These are phyloP conservation scores for Spongospora subterranea DNA, from an alignment of 208 protist species.

Conservation along the genomic window DNA sequence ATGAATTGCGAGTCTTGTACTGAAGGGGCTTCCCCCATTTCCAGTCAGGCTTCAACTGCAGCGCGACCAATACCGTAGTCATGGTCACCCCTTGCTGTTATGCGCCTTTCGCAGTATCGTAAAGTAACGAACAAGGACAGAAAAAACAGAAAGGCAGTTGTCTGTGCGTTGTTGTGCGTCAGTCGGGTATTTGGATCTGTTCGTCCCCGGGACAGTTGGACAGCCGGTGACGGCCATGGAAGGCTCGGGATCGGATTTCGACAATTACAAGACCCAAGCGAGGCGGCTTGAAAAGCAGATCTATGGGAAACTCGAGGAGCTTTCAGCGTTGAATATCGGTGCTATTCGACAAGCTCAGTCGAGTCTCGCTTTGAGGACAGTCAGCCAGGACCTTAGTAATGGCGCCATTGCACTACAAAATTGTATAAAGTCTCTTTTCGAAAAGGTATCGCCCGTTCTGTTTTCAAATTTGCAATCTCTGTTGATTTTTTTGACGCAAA, in stretches of 20 bases:
- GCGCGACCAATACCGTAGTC: too few relatives aligned
- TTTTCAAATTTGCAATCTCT: not conserved
- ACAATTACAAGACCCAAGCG: not conserved
- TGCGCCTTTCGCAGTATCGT: too few relatives aligned
- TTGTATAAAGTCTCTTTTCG: not conserved
- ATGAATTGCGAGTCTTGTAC: too few relatives aligned
- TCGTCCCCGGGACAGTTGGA: not conserved
- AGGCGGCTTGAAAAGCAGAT: slow-evolving; percentile 39
- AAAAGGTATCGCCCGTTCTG: slow-evolving; percentile 2
- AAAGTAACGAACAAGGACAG: too few relatives aligned
- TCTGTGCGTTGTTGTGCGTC: too few relatives aligned
- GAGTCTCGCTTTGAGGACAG: not conserved
- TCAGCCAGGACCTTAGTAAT: not conserved
- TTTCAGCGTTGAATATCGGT: slow-evolving; percentile 6
- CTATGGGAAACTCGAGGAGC: slow-evolving; percentile 10
- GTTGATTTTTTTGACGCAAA: not conserved
- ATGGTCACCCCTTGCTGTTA: too few relatives aligned
- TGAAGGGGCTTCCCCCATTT: too few relatives aligned
- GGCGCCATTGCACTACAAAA: not conserved
- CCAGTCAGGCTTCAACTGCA: too few relatives aligned
- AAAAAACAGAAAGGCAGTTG: too few relatives aligned
- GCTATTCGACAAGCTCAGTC: not conserved
- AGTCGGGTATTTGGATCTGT: too few relatives aligned
- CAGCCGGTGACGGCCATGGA: not conserved
- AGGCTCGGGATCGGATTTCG: not conserved